Percentiles rank a stretch among this genome's conserved stretches.
phyloP scores from a whole-genome alignment of 2,329 filamentous ascomycete genomes.

The Fusarium sp. region DNA sequence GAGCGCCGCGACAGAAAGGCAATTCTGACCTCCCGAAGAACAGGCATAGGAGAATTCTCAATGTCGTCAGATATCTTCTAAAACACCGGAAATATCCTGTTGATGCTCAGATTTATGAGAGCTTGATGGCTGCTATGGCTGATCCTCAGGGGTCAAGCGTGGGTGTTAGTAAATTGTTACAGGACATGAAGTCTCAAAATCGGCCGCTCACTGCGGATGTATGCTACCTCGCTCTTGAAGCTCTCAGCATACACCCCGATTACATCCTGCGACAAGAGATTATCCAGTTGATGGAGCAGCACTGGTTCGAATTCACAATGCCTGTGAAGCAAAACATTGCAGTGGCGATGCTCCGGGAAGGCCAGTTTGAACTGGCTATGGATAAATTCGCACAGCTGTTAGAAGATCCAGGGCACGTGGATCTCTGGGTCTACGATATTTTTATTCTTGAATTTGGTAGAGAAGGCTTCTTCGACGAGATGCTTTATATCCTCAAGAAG shows the following conservation, averaged over 20 bases:
- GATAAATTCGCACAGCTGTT: slow-evolving; percentile 76
- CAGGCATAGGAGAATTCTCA: slow-evolving; percentile 49
- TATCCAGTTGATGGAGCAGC: slow-evolving; percentile 77
- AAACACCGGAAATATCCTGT: slow-evolving; percentile 65
- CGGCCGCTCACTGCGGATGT: slow-evolving; percentile 74
- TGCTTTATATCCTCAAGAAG: slow-evolving; percentile 74
- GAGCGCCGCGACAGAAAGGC: slow-evolving; percentile 35
- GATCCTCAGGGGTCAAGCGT: slow-evolving; percentile 75
- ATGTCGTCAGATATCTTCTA: slow-evolving; percentile 70
- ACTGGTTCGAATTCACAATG: slow-evolving; percentile 69
- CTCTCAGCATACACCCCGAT: slow-evolving; percentile 86
- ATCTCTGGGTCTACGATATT: slow-evolving; percentile 82
- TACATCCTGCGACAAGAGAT: slow-evolving; percentile 80
- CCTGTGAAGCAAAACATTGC: slow-evolving; percentile 76
- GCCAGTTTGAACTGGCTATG: slow-evolving; percentile 84
- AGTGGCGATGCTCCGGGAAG: slow-evolving; percentile 81
- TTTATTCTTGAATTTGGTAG: slow-evolving; percentile 80
- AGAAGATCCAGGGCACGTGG: slow-evolving; percentile 64
- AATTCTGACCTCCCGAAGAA: slow-evolving; percentile 37
- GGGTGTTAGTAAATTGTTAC: slow-evolving; percentile 72
- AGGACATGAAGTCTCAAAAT: slow-evolving; percentile 75
- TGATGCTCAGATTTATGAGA: slow-evolving; percentile 75
- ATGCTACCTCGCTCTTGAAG: slow-evolving; percentile 79
- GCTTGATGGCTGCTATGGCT: slow-evolving; percentile 78
- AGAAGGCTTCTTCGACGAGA: slow-evolving; percentile 80